Evolutionary conservation across 352 stramenopile genomes (phyloP).

Genomic region (Globisporangium mamillatum): DNA sequence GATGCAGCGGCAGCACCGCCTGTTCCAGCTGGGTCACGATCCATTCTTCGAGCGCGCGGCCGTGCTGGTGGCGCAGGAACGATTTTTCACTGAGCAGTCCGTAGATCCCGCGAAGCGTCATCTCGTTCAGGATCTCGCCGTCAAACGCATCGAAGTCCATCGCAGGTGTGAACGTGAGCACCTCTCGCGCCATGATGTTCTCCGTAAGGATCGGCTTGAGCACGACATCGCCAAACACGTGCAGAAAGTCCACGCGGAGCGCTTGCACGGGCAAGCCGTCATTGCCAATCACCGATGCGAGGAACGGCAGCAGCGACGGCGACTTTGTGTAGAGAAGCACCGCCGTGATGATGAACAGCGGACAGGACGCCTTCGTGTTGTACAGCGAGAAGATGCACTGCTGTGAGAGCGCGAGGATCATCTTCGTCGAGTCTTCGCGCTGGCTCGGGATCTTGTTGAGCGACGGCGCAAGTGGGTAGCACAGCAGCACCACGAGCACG

Average conservation of each 20-base stretch:
- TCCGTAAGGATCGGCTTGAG: constrained; percentile 71
- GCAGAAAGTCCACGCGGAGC: constrained; percentile 53
- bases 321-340: constrained; percentile 74
- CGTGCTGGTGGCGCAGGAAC: constrained; percentile 61
- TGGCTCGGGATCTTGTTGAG: constrained; percentile 60
- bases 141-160: constrained; percentile 29
- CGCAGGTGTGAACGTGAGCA: constrained; percentile 43
- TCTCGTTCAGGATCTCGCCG: constrained; percentile 40
- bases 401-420: constrained; percentile 49
- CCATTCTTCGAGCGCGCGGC: constrained; percentile 52
- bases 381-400: constrained; percentile 58
- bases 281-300: constrained; percentile 22
- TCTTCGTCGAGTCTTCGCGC: constrained; percentile 55
- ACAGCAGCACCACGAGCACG: constrained; percentile 53
- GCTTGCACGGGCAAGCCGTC: constrained; percentile 11
- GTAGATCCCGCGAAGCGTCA: constrained; percentile 49
- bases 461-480: constrained; percentile 43
- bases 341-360: constrained; percentile 58
- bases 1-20: constrained; percentile 44
- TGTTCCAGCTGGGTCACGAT: constrained; percentile 39
- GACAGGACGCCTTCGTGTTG: constrained; percentile 40
- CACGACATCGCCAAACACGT: constrained; percentile 55
- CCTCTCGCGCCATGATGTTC: constrained; percentile 54
- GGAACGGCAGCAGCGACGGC: constrained; percentile 48
- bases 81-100: constrained; percentile 64